phyloP scores from a whole-genome alignment of 2,329 filamentous ascomycete species.

The Fusarium sp. region DNA sequence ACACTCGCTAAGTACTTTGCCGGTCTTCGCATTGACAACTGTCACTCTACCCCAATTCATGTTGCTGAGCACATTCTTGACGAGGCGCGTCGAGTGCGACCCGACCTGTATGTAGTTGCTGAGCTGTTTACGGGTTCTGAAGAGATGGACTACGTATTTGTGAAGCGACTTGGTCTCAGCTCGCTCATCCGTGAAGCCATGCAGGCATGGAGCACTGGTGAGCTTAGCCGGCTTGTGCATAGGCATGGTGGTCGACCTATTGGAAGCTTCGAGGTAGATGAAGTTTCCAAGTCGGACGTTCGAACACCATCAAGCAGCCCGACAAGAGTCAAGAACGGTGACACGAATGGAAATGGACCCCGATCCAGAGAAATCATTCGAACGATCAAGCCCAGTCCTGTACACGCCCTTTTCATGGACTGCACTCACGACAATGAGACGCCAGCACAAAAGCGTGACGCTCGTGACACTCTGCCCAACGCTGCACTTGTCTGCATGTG shows the following conservation, averaged over 20 bases:
- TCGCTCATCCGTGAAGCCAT: slow-evolving; percentile 96
- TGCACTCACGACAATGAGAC: slow-evolving; percentile 99
- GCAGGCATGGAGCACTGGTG: slow-evolving; percentile 96
- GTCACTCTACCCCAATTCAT: slow-evolving; percentile 93
- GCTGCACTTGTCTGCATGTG: slow-evolving; percentile 97
- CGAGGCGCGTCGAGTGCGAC: slow-evolving; percentile 87
- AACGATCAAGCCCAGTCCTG: slow-evolving; percentile 85
- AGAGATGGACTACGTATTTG: slow-evolving; percentile 95
- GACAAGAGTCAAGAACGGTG: slow-evolving; percentile 43
- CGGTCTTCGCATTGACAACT: slow-evolving; percentile 97
- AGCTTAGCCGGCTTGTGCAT: slow-evolving; percentile 92
- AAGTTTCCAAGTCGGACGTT: slow-evolving; percentile 74
- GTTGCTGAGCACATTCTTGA: slow-evolving; percentile 96
- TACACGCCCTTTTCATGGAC: slow-evolving; percentile 98
- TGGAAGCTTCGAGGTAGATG: slow-evolving; percentile 96
- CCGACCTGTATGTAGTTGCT: slow-evolving; percentile 90
- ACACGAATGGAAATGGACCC: slow-evolving; percentile 48
- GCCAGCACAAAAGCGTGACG: slow-evolving; percentile 93
- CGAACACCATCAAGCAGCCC: slow-evolving; percentile 51
- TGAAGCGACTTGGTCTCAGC: slow-evolving; percentile 90
- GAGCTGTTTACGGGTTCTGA: slow-evolving; percentile 97
- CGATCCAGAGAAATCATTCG: slow-evolving; percentile 75
- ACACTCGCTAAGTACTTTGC: slow-evolving; percentile 95
- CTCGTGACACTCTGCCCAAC: slow-evolving; percentile 92
- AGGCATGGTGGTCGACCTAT: slow-evolving; percentile 93